These are phyloP conservation scores for Carex pumila DNA, from an alignment of 176 grass and related monocot species.

Conservation along the genomic window DNA sequence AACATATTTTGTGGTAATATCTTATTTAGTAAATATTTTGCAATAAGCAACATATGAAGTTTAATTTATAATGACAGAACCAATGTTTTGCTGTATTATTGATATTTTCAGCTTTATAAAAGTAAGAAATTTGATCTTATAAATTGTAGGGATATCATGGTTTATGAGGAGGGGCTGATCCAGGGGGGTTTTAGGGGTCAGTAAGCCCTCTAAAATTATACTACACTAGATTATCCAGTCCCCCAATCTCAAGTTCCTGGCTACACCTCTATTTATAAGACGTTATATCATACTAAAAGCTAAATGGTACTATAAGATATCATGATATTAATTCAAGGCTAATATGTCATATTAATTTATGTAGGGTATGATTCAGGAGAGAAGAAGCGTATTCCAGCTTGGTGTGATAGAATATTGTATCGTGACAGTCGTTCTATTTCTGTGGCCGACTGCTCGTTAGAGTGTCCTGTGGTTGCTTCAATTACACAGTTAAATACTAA, in stretches of 20 bases:
- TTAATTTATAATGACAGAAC: not conserved
- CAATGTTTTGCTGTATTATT: not conserved
- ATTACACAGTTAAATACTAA: slow-evolving; percentile 65
- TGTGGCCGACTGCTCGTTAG: slow-evolving; percentile 72
- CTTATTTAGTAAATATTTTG: not conserved
- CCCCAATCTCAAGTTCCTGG: too few species aligned
- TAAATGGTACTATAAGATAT: not conserved
- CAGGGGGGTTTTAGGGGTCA: too few species aligned
- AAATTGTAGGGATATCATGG: not conserved
- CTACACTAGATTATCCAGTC: too few species aligned
- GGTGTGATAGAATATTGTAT: slow-evolving; percentile 94
- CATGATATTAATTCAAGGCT: not conserved
- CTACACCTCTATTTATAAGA: not conserved
- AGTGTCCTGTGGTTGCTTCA: slow-evolving; percentile 86
- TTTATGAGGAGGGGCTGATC: not conserved
- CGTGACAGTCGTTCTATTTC: slow-evolving; percentile 82
- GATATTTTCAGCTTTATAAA: not conserved
- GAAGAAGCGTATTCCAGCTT: slow-evolving; percentile 95
- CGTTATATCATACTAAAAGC: not conserved
- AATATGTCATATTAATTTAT: slow-evolving; percentile 28
- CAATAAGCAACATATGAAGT: not conserved
- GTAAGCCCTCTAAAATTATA: too few species aligned
- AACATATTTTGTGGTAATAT: not conserved
- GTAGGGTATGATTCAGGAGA: slow-evolving; percentile 94
- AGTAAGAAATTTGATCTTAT: not conserved